Base-by-base conservation (phyloP, 352 stramenopile species). In the Hyaloperonospora arabidopsidis region DNA sequence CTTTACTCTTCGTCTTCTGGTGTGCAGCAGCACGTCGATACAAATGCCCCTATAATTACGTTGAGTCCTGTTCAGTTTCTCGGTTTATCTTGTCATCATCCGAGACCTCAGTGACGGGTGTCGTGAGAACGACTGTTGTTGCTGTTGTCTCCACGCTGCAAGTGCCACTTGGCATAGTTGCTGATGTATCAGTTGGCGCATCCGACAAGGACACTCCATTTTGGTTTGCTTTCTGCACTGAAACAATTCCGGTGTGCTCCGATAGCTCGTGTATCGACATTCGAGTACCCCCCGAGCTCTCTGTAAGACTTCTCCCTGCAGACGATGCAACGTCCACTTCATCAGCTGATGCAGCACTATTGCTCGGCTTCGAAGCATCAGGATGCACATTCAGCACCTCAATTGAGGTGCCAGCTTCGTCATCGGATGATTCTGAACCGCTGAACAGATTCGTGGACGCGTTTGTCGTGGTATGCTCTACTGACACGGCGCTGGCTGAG, bases 201-300 rank as follows among this genome's bases (percentile, higher is more conserved):
- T 65, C 56, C 38, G 48, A 59, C 35, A 59, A 23, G 21, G 52
- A 40, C 11, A 45, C 50, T 43, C 36, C 44, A 15, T 22, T 18
- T 12, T 52, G 17, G 39, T 18, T 41, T 13, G 13, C 21, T 11
- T 32, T 23, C 17, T 15, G 25, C 38, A n/a, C 29, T n/a, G 18
- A 49, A n/a, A 5, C 48, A 51, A 44, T 57, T 35, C 67, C 58
- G 29, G 40, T 63, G 54, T 68, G 64, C 53, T 77, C 61, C 7
- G 62, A 70, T n/a, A 82, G 49, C 57, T 83, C 68, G 45, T 75
- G 54, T 49, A 83, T 79, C 15, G 70, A 76, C 73, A 83, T 83
- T 23, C 65, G 73, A 28, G 49, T 59, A 43, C 66, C 64, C 19
- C 54, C 67, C 5, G 29, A 52, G 34, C 48, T 67, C 28, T 63